Evolutionary conservation across 495 filamentous ascomycete genomes (phyloP), one percentile per base, ranked within the genome.

Genomic region (Penicillium crystallinum): DNA sequence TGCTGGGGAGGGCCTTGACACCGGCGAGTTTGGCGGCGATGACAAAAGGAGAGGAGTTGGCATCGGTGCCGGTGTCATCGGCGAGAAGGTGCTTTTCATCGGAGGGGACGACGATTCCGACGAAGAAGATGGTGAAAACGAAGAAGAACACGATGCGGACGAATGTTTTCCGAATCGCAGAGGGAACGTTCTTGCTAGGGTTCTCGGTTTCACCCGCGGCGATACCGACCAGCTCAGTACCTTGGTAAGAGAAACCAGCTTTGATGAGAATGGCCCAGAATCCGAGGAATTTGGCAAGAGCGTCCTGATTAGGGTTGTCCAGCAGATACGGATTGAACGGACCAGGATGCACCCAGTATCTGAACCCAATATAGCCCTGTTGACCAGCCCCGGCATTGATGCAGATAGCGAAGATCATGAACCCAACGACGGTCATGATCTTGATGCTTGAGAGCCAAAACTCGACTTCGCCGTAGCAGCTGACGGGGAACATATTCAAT

Each of bases 201-300:
- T 88, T 85, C 52, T 77, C 78, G n/a, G 83, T 83, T 63, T 88
- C 84, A 40, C 82, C 84, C 3, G 83, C 84, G 8, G 85, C 82
- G 4, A 88, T 79, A 35, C 83, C 84, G 0, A 88, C 77, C 39
- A 81, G 79, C 55, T 86, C 83, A 27, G 78, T 77, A 4, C 83
- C 83, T 25, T 81, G 81, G 62, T 85, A 85, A 43, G 84, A 79
- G n/a, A 82, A 84, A 17, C 73, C 77, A 55, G 80, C 81, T 56
- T 69, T 66, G 38, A 69, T 62, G 14, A 71, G 46, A 25, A 64
- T 60, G 3, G 68, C 68, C 57, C 66, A 69, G 29, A 71, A 60
- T 14, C 64, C 68, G 27, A 71, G 41, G 37, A 62, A 62, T 29
- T 56, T 56, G 3, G 87, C 63, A 11, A 49, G 21, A 52, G 86